Base-by-base conservation (phyloP, 495 filamentous ascomycete species). In the Xylaria acuta region DNA sequence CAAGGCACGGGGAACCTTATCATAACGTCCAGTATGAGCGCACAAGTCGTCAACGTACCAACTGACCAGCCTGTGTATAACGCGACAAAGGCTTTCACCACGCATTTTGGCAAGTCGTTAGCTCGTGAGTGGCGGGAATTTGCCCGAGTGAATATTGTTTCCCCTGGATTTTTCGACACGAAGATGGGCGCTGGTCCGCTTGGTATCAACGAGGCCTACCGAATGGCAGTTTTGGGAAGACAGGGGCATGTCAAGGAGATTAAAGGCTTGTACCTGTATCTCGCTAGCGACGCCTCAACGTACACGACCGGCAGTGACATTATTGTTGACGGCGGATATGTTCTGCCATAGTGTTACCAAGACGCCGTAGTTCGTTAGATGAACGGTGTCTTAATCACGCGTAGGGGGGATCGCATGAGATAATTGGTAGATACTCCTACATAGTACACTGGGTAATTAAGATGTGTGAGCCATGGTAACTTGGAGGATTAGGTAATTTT, bases 51-150 rank as follows among this genome's bases (percentile, higher is more conserved):
- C 78, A 91, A 90, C 80, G 87, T 83, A 63, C 89, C 89, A 7
- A 89, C 90, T 69, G 84, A 89, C 66, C 89, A 91, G 75, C 85
- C 82, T 6, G 86, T 85, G 73, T 91, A 91, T 79, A 90, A 90
- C 71, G 86, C 88, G 18, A 90, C 87, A 38, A 91, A 91, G 80
- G 88, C 88, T 14, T 88, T 81, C 69, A 89, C 90, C 27, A 72
- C 70, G 27, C 73, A 81, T 67, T 77, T 81, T 60, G 80, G 78
- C 25, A 75, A 76, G 45, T 91, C 87, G 45, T 79, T 93, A 62
- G 90, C 91, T 40, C 90, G 90, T 74, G 91, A 92, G 77, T 93
- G 91, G 91, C 80, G 89, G 36, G 88, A 90, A 72, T 92, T 93
- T 79, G 90, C 91, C 5, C 85, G 90, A 56, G 90, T 91, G 40